Conservation (phyloP, 371 early-diverging fungal genomes). For the Mortierella sp. region DNA sequence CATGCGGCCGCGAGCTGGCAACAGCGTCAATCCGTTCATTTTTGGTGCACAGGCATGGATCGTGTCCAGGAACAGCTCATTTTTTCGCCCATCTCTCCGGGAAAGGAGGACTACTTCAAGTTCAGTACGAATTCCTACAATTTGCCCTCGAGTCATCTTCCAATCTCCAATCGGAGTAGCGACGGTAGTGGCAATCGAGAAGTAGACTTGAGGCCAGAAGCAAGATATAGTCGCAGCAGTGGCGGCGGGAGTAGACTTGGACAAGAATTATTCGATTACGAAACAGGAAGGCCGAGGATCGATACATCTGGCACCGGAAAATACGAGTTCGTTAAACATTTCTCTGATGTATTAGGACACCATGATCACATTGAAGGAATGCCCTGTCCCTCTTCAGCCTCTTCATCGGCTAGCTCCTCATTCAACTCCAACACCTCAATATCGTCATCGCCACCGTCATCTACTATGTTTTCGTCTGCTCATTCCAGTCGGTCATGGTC, state of each 20-base stretch:
- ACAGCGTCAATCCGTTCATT: slow-evolving; percentile 33
- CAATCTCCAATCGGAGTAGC: not conserved
- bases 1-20: slow-evolving; percentile 48
- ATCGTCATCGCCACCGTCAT: not conserved
- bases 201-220: too few species aligned
- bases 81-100: slow-evolving; percentile 26
- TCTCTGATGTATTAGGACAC: too few species aligned
- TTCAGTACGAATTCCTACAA: slow-evolving; percentile 45
- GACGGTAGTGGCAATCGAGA: not conserved
- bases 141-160: slow-evolving; percentile 8
- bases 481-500: slow-evolving; percentile 6
- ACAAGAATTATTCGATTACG: too few species aligned
- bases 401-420: too few species aligned
- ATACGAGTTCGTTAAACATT: too few species aligned
- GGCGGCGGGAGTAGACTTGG: not conserved
- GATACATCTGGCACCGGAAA: not conserved
- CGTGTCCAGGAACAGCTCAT: slow-evolving; percentile 37
- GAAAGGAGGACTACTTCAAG: slow-evolving; percentile 14
- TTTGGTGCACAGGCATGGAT: slow-evolving; percentile 34
- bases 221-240: not conserved
- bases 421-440: too few species aligned
- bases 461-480: not conserved
- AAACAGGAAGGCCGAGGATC: too few species aligned
- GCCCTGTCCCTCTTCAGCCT: not conserved
- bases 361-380: not conserved